These are phyloP conservation scores for Globisporangium takayamanum DNA, from an alignment of 352 stramenopile genomes.

Conservation along the genomic window DNA sequence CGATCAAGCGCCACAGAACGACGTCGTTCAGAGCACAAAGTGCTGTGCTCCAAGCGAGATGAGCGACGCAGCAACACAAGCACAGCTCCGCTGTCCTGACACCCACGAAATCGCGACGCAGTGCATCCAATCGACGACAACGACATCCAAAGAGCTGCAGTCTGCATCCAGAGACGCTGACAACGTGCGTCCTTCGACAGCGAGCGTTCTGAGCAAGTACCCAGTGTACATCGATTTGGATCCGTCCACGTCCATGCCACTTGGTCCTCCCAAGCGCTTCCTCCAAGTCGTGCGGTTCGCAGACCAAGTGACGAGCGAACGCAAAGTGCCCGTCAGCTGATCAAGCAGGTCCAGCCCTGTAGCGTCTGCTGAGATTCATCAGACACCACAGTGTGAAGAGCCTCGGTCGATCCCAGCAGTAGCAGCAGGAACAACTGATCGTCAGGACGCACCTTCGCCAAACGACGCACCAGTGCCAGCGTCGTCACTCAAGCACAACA, in stretches of 20 bases:
- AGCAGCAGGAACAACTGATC: not conserved
- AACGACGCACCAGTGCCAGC: not conserved
- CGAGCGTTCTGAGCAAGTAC: slow-evolving; percentile 15
- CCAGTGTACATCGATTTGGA: slow-evolving; percentile 31
- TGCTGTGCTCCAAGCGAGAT: not conserved
- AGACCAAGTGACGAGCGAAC: not conserved
- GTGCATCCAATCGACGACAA: not conserved
- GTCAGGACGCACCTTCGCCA: too few species aligned
- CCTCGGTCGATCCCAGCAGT: not conserved
- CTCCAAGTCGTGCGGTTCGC: slow-evolving; percentile 27
- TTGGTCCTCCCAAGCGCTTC: slow-evolving; percentile 21
- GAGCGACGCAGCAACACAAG: not conserved
- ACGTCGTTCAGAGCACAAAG: not conserved
- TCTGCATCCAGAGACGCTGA: not conserved
- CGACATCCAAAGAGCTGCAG: not conserved
- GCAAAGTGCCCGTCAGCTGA: too few species aligned
- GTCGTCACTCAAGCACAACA: not conserved
- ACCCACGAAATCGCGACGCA: slow-evolving; percentile 3
- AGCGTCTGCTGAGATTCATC: too few species aligned
- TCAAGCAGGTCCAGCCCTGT: not conserved
- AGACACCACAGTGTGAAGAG: too few species aligned
- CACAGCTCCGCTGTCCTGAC: not conserved
- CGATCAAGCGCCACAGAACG: too few species aligned
- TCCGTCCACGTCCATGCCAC: not conserved
- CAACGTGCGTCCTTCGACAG: not conserved